Evolutionary conservation across 2,329 filamentous ascomycete species (phyloP).

Genomic region (Dryadomyces sulphureus): DNA sequence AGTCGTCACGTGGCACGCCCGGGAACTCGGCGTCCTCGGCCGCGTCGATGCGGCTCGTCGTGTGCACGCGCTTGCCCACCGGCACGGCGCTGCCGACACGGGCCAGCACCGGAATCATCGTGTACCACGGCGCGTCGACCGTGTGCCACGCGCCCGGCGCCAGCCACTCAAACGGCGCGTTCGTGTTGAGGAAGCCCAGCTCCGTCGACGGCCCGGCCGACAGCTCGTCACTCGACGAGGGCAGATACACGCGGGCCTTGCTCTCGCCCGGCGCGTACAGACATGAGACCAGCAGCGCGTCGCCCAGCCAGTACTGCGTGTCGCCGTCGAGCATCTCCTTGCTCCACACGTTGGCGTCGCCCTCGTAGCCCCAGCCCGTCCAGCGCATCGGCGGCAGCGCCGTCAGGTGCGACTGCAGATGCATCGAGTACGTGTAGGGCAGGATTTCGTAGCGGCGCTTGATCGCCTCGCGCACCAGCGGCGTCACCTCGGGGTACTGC

Average conservation of each 20-base stretch:
- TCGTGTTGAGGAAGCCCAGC: constrained; percentile 43
- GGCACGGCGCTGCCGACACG: constrained; percentile 19
- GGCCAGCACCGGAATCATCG: constrained; percentile 17
- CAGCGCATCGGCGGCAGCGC: constrained; percentile 54
- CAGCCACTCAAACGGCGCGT: constrained; percentile 36
- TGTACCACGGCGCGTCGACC: constrained; percentile 17
- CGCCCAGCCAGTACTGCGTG: constrained; percentile 60
- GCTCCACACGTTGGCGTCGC: constrained; percentile 51
- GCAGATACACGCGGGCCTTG: constrained; percentile 46
- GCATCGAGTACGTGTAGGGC: constrained; percentile 55
- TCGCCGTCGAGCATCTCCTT: constrained; percentile 43
- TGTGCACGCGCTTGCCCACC: constrained; percentile 17
- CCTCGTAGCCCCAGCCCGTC: constrained; percentile 60
- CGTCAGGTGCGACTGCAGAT: constrained; percentile 43
- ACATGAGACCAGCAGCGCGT: constrained; percentile 49
- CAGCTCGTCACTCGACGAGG: constrained; percentile 16
- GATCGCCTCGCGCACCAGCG: constrained; percentile 48
- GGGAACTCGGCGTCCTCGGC: constrained; percentile 16
- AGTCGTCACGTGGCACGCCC: constrained; percentile 17
- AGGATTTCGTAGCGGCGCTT: constrained; percentile 57
- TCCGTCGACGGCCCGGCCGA: constrained; percentile 15
- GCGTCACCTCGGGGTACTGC: constrained; percentile 58
- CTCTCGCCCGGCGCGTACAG: constrained; percentile 47
- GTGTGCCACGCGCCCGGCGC: constrained; percentile 18
- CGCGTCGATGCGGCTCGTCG: constrained; percentile 11